Base-by-base conservation (phyloP, 495 filamentous ascomycete genomes). In the Tuber brumale region DNA sequence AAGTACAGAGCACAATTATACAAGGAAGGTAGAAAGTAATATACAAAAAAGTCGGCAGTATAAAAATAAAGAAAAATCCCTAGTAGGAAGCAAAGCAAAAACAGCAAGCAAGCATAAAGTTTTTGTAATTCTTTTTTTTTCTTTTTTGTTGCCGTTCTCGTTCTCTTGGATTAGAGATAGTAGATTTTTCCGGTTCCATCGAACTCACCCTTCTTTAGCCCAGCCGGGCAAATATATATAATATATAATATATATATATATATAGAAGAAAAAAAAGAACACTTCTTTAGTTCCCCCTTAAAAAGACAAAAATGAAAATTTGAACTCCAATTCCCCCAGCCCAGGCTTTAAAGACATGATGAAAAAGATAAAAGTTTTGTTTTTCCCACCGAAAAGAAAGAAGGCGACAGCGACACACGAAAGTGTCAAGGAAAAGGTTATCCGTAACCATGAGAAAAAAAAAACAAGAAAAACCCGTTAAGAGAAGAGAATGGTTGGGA, bases 321-420 rank as follows among this genome's bases (percentile, higher is more conserved):
- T 72, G 69, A 70, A 77, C 81, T 79, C 80, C 78, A 43, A 76
- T 48, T 80, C 78, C 74, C 79, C 71, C 72, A 80, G 74, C 78
- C 79, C 79, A 80, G 70, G 70, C 79, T 76, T 76, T 76, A 80
- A 76, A 76, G 78, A 69, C 61, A 66, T 66, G 27, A 66, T 31
- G 12, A 66, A 66, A 66, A 27, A 57, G 48, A 57, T 61, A 61
- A 61, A 57, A n/a, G 48, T 57, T 31, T 61, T 61, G 57, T 66
- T 66, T 27, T 66, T 16, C 57, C 57, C 57, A 66, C 4, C 18
- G 27, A 66, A 76, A 69, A 80, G 51, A 35, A 72, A 80, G 76
- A 73, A 31, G n/a, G 66, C 70, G 27, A 72, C 72, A 48, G 35
- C 57, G n/a, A 75, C 44, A 70, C 66, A 69, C 5, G 27, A n/a